Base-by-base conservation (phyloP, 1,284 basidiomycete species). In the Papiliotrema nemorosa region DNA sequence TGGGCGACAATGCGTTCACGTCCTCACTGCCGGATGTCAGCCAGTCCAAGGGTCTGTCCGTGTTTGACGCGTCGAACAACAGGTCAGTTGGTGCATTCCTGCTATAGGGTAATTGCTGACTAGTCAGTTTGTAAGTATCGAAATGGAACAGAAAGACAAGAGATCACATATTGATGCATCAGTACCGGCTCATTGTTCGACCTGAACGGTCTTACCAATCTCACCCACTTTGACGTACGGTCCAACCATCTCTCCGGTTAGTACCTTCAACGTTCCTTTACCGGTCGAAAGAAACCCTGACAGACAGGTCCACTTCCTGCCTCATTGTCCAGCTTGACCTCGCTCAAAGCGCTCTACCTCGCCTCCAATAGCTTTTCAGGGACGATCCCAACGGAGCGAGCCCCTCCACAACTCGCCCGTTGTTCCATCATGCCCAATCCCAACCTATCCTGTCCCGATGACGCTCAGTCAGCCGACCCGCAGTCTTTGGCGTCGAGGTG, bases 171-270 rank as follows among this genome's bases (percentile, higher is more conserved):
- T 38, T 47, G 26, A 24, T 14, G 29, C 29, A n/a, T 27, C 45
- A 61, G 59, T 40, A 56, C 54, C 40, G 59, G 54, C n/a, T 27
- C 59, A 1, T 21, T 62, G 14, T 54, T 55, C 50, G 51, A 58
- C 38, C 27, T 59, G 6, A 44, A 47, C 9, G 16, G 26, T n/a
- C 37, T 57, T 16, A 42, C 53, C 2, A 54, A 54, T 18, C 44
- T 62, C 34, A 52, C 53, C 6, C 44, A 50, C n/a, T 37, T 62
- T 14, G 59, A 62, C 34, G 50, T 57, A 7, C 57, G 59, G 2
- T 40, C 44, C 9, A 59, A 62, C 25, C 31, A 40, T 18, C 46
- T 61, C 16, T 42, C 54, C 20, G 59, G 59, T 51, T 24, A 52
- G 58, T 34, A 5, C 21, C 38, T 31, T 16, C 22, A 31, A 14